These are phyloP conservation scores for Colletotrichum sp. DNA, from an alignment of 2,329 filamentous ascomycete genomes.

Conservation along the genomic window DNA sequence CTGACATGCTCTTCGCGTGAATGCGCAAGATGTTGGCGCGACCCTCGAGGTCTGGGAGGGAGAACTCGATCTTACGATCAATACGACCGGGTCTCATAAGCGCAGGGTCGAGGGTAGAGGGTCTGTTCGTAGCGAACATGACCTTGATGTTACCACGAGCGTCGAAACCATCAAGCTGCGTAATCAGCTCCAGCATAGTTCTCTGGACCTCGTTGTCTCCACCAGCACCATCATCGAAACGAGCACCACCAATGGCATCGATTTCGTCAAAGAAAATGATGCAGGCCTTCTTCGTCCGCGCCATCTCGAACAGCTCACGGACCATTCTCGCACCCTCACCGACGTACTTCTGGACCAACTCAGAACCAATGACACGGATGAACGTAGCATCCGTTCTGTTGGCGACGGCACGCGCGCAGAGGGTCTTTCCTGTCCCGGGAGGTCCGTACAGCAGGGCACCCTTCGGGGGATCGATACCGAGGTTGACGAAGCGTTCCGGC, in stretches of 20 bases:
- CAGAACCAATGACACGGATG: conserved; percentile 97
- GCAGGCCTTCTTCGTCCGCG: conserved; percentile 97
- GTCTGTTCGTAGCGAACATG: conserved; percentile 98
- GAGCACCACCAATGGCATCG: conserved; percentile 92
- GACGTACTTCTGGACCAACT: conserved; percentile 98
- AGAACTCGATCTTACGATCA: conserved; percentile 99
- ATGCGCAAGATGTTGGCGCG: conserved; percentile 97
- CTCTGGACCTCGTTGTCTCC: conserved; percentile 98
- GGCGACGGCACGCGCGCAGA: conserved; percentile 95
- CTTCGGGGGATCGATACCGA: conserved; percentile 99
- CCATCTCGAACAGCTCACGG: conserved; percentile 98
- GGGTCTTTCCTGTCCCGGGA: conserved; percentile 97
- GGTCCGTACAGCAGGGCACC: conserved; percentile 96
- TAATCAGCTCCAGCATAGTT: conserved; percentile 98
- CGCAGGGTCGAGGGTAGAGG: conserved; percentile 93
- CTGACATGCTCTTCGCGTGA: conserved; percentile 99
- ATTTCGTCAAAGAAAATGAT: conserved; percentile 99
- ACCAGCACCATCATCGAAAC: conserved; percentile 95
- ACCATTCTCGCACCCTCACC: conserved; percentile 99
- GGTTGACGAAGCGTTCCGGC: conserved; percentile 94
- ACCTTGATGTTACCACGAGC: conserved; percentile 98
- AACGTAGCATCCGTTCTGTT: conserved; percentile 99
- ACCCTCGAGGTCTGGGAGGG: conserved; percentile 93
- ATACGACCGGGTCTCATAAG: conserved; percentile 97
- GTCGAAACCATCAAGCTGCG: conserved; percentile 95